Evolutionary conservation across 176 grass and related monocot genomes (phyloP), one percentile per base, ranked within the genome.

Genomic region (Ensete ventricosum): DNA sequence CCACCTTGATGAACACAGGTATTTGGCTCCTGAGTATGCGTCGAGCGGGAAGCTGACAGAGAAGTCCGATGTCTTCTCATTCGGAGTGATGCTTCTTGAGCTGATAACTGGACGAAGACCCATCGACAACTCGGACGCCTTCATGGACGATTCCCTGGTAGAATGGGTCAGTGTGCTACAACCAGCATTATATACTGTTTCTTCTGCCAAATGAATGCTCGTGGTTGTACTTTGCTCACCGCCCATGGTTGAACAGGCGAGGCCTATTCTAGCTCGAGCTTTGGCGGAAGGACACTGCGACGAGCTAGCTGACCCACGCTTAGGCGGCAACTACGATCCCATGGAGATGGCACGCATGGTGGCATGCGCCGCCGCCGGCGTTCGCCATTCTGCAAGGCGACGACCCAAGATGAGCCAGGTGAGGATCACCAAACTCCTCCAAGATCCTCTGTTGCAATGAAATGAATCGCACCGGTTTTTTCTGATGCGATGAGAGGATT

Each of bases 361-460:
- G 1, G 79, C 84, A n/a, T 48, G 63, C 50, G 88, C 88, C 53
- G 88, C 79, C 17, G 88, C 79, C 9, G 58, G 72, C 22, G 76
- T 90, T 74, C 88, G 79, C 53, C 88, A 87, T 80, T 83, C 84
- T 51, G 88, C 70, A 16, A 81, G 78, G 10, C 73, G 78, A 2
- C 84, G 88, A 8, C 88, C 88, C 73, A 90, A 80, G 79, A 90
- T 87, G 88, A 87, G 88, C 64, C 78, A 81, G 78, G 83, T 68
- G 57, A 17, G 54, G 54, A 57, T 11, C 10, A 57, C 54, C 10
- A 0, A 17, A 19, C 57, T 21, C n/a, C 57, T 60, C 6, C 14
- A 21, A 14, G n/a, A n/a, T 21, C 20, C 57, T 62, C 20, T 1
- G 17, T n/a, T 8, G 20, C 7, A 1, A 62, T 21, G 57, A 14